Evolutionary conservation across 352 stramenopile species (phyloP), one percentile per base, ranked within the genome.

Genomic region (Pythium vanterpoolii): DNA sequence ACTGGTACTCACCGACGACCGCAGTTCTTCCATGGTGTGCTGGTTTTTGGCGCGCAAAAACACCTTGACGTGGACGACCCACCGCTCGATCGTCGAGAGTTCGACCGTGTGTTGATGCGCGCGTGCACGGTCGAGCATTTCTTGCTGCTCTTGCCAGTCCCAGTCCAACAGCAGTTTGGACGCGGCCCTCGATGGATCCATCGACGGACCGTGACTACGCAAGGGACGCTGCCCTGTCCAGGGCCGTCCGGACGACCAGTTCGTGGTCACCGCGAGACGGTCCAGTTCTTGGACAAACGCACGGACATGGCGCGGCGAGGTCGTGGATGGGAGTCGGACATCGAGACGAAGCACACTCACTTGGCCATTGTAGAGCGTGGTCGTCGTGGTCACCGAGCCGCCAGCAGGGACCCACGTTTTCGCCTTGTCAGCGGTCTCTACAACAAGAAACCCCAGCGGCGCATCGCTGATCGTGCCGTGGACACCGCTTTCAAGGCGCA

Each of bases 231-330:
- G 30, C 60, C n/a, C n/a, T n/a, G n/a, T n/a, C n/a, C 0, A 39
- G 46, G 38, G 36, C 27, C 27, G 47, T 46, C 46, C 21, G 24
- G 23, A 24, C n/a, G 27, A 39, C 11, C 38, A 46, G 16, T 33
- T 31, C 9, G 43, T 62, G 11, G 62, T 24, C 60, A 43, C 27
- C 43, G 33, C 73, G 36, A 90, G 50, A 39, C 66, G 62, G 24
- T 90, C 80, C 38, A 90, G 69, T 23, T 86, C 76, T 56, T 90
- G 80, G 26, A 90, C 48, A 31, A 90, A 86, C 36, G 69, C 66
- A 23, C 80, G 76, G 26, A 90, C 76, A 13, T 62, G 49, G 16
- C 55, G 63, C 1, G 68, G 50, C 1, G 66, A 45, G 2, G 79
- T 64, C 31, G 72, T 19, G 13, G 73, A 43, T n/a, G 78, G 69